A percentile compares a stretch with the other conserved stretches of the same genome.
Evolutionary conservation across 2,329 filamentous ascomycete genomes (phyloP).

Genomic region (Talaromyces rugulosus): DNA sequence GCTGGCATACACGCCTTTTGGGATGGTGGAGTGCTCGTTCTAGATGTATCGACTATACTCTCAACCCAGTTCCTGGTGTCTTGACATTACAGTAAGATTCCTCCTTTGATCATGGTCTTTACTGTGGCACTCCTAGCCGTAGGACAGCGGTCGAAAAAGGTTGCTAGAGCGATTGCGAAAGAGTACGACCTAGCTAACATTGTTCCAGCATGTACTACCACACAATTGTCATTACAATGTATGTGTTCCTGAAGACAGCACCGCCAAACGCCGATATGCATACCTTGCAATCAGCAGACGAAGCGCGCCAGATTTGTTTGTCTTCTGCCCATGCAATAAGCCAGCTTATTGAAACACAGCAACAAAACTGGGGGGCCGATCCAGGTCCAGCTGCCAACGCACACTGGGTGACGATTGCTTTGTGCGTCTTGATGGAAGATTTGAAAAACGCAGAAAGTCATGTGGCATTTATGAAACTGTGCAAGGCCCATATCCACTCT

Average conservation of each 20-base stretch:
- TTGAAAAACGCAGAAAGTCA: slow-evolving; percentile 20
- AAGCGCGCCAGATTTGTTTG: slow-evolving; percentile 18
- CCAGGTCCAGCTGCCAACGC: slow-evolving; percentile 21
- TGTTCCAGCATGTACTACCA: slow-evolving; percentile 22
- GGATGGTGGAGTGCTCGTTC: slow-evolving; percentile 23
- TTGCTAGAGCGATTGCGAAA: background rate
- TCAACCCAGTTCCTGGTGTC: slow-evolving; percentile 21
- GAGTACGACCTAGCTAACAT: background rate
- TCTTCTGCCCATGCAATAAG: slow-evolving; percentile 20
- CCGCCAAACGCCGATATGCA: slow-evolving; percentile 8
- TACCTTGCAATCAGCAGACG: slow-evolving; percentile 1
- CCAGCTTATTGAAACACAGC: slow-evolving; percentile 21
- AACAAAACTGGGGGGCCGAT: slow-evolving; percentile 27
- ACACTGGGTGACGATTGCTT: slow-evolving; percentile 23
- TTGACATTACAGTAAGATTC: slow-evolving; percentile 25
- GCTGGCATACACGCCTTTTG: slow-evolving; percentile 19
- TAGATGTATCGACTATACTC: slow-evolving; percentile 20
- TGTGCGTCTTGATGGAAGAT: slow-evolving; percentile 25
- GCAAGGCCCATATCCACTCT: slow-evolving; percentile 20
- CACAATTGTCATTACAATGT: slow-evolving; percentile 24
- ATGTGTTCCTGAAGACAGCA: slow-evolving; percentile 20
- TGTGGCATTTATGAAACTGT: slow-evolving; percentile 24
- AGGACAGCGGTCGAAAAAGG: background rate
- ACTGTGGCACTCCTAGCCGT: background rate
- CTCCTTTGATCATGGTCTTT: background rate